These are phyloP conservation scores for Leccinum rimulosum DNA, from an alignment of 768 basidiomycete species.

Conservation along the genomic window DNA sequence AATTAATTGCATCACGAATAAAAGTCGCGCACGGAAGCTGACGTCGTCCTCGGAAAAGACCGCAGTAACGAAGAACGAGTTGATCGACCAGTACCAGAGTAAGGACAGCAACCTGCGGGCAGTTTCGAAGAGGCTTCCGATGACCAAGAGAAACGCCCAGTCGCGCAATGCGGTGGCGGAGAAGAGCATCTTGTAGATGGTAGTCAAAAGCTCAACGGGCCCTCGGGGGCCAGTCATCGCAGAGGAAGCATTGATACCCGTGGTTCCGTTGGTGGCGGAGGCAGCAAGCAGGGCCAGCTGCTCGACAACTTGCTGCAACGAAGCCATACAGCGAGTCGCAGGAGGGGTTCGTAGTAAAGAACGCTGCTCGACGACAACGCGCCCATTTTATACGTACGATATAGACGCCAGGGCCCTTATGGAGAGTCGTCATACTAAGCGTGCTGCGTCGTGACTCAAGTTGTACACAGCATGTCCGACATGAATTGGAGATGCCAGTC, in stretches of 20 bases:
- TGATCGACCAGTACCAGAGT: conserved; percentile 43
- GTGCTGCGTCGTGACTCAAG: conserved; percentile 7
- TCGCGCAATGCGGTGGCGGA: conserved; percentile 57
- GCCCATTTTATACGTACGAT: conserved; percentile 13
- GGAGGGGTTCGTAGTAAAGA: not conserved
- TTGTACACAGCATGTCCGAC: conserved; percentile 7
- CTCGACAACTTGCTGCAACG: conserved; percentile 30
- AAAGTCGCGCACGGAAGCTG: conserved; percentile 47
- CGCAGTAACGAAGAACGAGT: conserved; percentile 62
- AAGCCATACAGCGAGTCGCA: conserved; percentile 17
- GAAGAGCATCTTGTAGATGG: conserved; percentile 44
- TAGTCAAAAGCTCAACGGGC: conserved; percentile 29
- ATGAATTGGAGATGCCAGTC: not conserved
- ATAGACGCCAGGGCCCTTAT: not conserved
- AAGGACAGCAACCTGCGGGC: conserved; percentile 46
- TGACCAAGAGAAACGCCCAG: conserved; percentile 60
- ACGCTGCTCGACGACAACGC: not conserved
- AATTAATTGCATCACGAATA: not conserved
- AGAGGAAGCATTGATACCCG: conserved; percentile 15
- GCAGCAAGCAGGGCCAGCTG: conserved; percentile 27
- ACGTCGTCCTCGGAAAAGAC: conserved; percentile 56
- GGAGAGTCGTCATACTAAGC: not conserved
- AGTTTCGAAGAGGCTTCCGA: conserved; percentile 62
- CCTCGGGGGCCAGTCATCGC: conserved; percentile 10
- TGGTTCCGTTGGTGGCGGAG: conserved; percentile 8